These are phyloP conservation scores for Ceratocystis destructans DNA, from an alignment of 2,329 filamentous ascomycete species.

Conservation along the genomic window DNA sequence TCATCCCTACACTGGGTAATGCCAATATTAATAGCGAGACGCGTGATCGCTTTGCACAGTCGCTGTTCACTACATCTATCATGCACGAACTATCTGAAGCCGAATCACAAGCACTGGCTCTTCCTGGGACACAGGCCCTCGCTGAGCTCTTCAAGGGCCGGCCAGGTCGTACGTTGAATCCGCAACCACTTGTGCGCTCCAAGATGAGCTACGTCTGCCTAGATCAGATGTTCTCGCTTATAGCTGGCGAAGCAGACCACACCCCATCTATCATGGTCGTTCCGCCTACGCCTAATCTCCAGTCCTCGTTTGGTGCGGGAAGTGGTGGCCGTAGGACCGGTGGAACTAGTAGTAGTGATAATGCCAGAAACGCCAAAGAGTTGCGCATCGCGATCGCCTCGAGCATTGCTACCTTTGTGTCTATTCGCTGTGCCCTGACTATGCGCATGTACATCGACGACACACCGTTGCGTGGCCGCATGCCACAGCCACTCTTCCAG, in stretches of 20 bases:
- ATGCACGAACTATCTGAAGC: constrained; percentile 43
- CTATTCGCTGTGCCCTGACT: constrained; percentile 66
- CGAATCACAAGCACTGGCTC: constrained; percentile 36
- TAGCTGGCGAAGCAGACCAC: constrained; percentile 37
- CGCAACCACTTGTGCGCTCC: constrained; percentile 48
- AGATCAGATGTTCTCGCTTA: constrained; percentile 61
- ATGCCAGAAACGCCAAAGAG: constrained; percentile 17
- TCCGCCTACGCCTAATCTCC: constrained; percentile 33
- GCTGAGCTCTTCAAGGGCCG: constrained; percentile 49
- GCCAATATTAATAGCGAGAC: constrained; percentile 50
- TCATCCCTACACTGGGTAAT: constrained; percentile 60
- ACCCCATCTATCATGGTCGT: constrained; percentile 30
- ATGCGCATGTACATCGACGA: constrained; percentile 81
- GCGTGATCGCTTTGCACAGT: constrained; percentile 55
- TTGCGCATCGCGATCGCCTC: constrained; percentile 51
- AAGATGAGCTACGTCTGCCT: constrained; percentile 70
- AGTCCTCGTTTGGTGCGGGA: background rate
- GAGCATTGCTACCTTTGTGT: constrained; percentile 65
- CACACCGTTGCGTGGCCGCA: constrained; percentile 73
- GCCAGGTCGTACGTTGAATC: constrained; percentile 57
- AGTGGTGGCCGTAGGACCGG: constrained; percentile 18
- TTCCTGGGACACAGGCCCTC: background rate
- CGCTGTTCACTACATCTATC: constrained; percentile 69
- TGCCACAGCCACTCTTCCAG: constrained; percentile 76
- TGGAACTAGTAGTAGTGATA: constrained; percentile 21